Percentiles rank a stretch among this genome's conserved stretches.
Conservation (phyloP, 2,329 filamentous ascomycete species). For the Colletotrichum brevisporum region DNA sequence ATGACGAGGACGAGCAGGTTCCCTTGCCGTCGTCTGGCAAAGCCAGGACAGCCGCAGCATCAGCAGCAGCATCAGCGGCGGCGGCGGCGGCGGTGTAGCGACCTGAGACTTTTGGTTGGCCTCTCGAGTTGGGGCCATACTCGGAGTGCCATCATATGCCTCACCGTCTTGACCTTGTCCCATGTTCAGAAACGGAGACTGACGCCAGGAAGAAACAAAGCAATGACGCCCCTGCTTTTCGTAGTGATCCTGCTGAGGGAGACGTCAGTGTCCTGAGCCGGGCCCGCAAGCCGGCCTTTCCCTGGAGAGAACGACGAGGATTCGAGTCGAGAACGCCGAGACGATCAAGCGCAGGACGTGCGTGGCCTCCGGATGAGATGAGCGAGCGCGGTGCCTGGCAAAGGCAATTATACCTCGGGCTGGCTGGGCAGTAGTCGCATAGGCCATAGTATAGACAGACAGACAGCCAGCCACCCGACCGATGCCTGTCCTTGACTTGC, state of each 20-base stretch:
- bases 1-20: slow-evolving; percentile 25
- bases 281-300: slow-evolving; percentile 16
- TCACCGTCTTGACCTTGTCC: slow-evolving; percentile 15
- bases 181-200: slow-evolving; percentile 38
- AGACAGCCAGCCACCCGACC: not conserved
- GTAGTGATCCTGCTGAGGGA: no score
- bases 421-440: not conserved
- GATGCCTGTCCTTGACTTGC: not conserved
- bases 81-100: not conserved
- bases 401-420: not conserved
- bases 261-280: not conserved
- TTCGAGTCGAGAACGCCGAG: not conserved
- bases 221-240: not conserved
- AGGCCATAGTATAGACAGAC: not conserved
- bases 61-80: no score
- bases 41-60: slow-evolving; percentile 5
- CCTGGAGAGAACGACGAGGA: slow-evolving; percentile 4
- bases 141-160: not conserved
- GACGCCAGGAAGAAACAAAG: slow-evolving; percentile 1
- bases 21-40: slow-evolving; percentile 2
- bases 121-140: not conserved
- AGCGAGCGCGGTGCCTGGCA: not conserved
- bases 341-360: not conserved
- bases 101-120: slow-evolving; percentile 8
- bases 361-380: not conserved